Conservation (phyloP, 106 monocot genomes). For the Xerophyta viscosa region DNA sequence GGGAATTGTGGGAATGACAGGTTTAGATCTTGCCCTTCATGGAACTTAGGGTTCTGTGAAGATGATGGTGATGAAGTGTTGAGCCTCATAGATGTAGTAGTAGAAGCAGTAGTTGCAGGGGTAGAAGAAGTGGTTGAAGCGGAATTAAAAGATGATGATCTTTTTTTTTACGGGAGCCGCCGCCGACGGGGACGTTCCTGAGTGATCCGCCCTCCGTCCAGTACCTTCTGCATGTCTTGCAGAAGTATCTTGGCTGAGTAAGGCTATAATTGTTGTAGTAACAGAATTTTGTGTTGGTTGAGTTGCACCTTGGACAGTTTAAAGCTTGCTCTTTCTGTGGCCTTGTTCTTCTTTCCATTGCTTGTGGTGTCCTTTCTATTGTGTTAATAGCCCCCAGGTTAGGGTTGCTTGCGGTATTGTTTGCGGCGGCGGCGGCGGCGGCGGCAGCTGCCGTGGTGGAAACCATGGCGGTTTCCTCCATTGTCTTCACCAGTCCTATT, state of each 20-base stretch:
- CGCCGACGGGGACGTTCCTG: conserved; percentile 65
- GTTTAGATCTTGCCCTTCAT: conserved; percentile 43
- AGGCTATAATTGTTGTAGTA: conserved; percentile 90
- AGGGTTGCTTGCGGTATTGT: conserved; percentile 5
- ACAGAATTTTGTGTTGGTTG: conserved; percentile 75
- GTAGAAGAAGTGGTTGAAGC: conserved; percentile 5
- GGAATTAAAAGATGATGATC: conserved; percentile 25
- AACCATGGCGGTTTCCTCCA: conserved; percentile 24
- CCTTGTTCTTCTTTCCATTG: conserved; percentile 34
- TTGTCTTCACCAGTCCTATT: conserved; percentile 46
- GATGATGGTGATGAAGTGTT: conserved; percentile 3
- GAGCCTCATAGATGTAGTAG: conserved; percentile 1
- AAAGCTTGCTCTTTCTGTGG: conserved; percentile 54
- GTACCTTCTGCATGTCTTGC: conserved; percentile 70
- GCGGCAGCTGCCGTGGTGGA: not conserved
- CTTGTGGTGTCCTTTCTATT: conserved; percentile 24
- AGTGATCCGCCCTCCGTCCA: conserved; percentile 78
- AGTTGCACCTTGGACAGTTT: conserved; percentile 65
- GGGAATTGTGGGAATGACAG: conserved; percentile 29
- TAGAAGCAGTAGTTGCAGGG: conserved; percentile 1
- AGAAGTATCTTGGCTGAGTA: conserved; percentile 76
- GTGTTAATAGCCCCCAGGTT: not conserved
- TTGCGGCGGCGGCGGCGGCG: not conserved
- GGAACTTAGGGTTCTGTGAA: conserved; percentile 30
- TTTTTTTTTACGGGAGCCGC: conserved; percentile 70